Conservation (phyloP, 805 yeast species). For the Candida oleophila region DNA sequence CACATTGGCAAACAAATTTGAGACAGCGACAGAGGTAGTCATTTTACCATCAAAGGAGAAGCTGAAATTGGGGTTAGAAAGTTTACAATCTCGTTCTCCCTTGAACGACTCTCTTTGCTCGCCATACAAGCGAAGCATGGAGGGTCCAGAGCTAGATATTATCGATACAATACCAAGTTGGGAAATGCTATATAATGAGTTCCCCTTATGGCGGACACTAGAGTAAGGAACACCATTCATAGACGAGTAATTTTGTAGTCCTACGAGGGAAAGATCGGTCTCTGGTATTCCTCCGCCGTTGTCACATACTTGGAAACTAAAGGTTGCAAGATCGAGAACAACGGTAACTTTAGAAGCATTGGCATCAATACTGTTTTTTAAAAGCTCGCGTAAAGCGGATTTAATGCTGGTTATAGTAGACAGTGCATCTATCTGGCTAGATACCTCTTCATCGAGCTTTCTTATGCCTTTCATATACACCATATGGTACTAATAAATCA, state of each 20-base stretch:
- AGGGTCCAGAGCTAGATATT: slow-evolving; percentile 39
- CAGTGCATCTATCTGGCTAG: slow-evolving; percentile 28
- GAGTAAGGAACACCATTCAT: slow-evolving; percentile 31
- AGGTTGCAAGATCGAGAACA: slow-evolving; percentile 26
- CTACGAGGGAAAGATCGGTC: slow-evolving; percentile 47
- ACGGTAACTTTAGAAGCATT: slow-evolving; percentile 40
- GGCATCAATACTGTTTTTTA: slow-evolving; percentile 59
- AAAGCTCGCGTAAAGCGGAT: slow-evolving; percentile 47
- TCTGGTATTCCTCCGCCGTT: slow-evolving; percentile 69
- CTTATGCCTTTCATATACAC: slow-evolving; percentile 2
- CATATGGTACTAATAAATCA: not conserved
- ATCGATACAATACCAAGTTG: slow-evolving; percentile 47
- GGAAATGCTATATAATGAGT: slow-evolving; percentile 59
- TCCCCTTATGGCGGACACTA: slow-evolving; percentile 74
- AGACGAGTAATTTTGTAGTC: slow-evolving; percentile 53
- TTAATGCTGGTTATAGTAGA: slow-evolving; percentile 30
- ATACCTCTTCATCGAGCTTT: slow-evolving; percentile 13
- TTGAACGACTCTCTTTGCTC: not conserved
- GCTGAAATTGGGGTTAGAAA: slow-evolving; percentile 1
- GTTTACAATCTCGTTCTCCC: not conserved
- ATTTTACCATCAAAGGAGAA: not conserved
- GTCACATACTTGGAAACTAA: slow-evolving; percentile 51
- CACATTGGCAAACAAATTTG: slow-evolving; percentile 40
- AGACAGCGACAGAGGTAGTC: slow-evolving; percentile 31
- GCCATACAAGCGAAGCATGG: not conserved